Evolutionary conservation across 805 yeast genomes (phyloP).

Genomic region (Hanseniaspora clermontiae): DNA sequence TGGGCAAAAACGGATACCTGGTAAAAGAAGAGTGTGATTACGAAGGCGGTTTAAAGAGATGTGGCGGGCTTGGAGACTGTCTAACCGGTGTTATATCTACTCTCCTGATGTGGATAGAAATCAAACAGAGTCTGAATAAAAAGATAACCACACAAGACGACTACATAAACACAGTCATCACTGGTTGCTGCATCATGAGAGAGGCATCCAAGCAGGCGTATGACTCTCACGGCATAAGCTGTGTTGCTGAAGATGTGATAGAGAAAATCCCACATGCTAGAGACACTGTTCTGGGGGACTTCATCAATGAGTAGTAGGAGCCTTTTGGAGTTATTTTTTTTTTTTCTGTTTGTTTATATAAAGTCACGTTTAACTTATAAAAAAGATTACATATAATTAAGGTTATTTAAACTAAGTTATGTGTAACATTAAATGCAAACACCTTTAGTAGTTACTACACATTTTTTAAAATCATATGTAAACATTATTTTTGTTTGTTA

Average conservation of each 20-base stretch:
- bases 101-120: slow-evolving; percentile 6
- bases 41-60: slow-evolving; percentile 63
- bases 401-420: too few species aligned
- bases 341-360: not conserved
- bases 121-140: not conserved
- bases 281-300: not conserved
- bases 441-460: too few species aligned
- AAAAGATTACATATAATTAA: too few species aligned
- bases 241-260: slow-evolving; percentile 9
- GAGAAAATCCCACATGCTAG: not conserved
- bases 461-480: too few species aligned
- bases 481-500: too few species aligned
- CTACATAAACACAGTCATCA: slow-evolving; percentile 3
- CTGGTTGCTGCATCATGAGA: slow-evolving; percentile 8
- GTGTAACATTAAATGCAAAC: too few species aligned
- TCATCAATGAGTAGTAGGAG: not conserved
- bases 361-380: not conserved
- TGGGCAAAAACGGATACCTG: slow-evolving; percentile 36
- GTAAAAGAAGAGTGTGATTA: slow-evolving; percentile 33
- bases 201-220: slow-evolving; percentile 2
- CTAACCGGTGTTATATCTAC: slow-evolving; percentile 43
- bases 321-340: too few species aligned
- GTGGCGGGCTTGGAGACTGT: slow-evolving; percentile 96
- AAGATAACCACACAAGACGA: not conserved
- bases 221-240: not conserved